Evolutionary conservation across 805 yeast genomes (phyloP).

Genomic region (Metschnikowia orientalis): DNA sequence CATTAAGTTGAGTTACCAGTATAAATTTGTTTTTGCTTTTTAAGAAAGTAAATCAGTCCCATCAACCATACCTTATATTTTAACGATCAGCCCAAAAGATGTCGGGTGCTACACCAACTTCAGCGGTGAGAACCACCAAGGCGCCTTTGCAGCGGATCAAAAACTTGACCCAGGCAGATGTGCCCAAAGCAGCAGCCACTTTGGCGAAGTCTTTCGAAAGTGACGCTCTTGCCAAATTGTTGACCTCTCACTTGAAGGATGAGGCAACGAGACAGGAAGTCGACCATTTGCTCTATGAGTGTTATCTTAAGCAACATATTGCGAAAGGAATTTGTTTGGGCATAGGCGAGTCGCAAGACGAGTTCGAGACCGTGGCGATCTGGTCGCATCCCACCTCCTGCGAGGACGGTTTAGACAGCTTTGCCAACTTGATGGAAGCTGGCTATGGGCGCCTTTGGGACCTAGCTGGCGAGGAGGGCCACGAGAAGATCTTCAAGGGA

Average conservation of each 20-base stretch:
- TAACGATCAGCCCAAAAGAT: too few relatives aligned
- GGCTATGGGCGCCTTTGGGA: constrained; percentile 52
- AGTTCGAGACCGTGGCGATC: constrained; percentile 51
- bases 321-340: constrained; percentile 48
- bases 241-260: constrained; percentile 15
- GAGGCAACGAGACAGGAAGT: constrained; percentile 7
- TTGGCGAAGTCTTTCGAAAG: constrained; percentile 32
- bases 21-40: constrained; percentile 18
- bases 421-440: constrained; percentile 45
- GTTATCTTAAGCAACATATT: constrained; percentile 49
- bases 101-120: constrained; percentile 2
- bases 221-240: constrained; percentile 32
- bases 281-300: constrained; percentile 38
- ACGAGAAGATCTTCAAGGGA: constrained; percentile 46
- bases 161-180: constrained; percentile 15
- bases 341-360: constrained; percentile 39
- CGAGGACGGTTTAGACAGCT: constrained; percentile 41
- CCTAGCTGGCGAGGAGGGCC: constrained; percentile 44
- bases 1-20: constrained; percentile 21
- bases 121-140: not conserved
- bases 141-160: constrained; percentile 6
- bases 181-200: constrained; percentile 35
- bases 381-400: constrained; percentile 48
- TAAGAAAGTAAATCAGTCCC: constrained; percentile 4
- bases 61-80: too few relatives aligned